These are phyloP conservation scores for Fusarium nelsonii DNA, from an alignment of 2,329 filamentous ascomycete species.

Conservation along the genomic window DNA sequence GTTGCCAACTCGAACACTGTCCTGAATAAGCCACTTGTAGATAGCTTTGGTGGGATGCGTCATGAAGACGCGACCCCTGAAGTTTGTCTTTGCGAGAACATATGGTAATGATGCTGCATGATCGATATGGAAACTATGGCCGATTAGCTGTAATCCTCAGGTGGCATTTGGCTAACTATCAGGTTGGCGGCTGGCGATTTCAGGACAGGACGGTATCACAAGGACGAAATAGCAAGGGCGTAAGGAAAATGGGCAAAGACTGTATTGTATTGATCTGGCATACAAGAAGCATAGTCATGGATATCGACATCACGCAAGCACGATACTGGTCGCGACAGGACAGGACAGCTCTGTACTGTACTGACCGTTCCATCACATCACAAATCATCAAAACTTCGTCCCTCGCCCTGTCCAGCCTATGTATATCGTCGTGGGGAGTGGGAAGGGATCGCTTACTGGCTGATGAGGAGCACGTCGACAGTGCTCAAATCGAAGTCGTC, in stretches of 20 bases:
- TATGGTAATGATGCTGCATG: conserved; percentile 99
- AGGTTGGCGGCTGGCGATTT: conserved; percentile 28
- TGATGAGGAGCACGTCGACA: conserved; percentile 96
- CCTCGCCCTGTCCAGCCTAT: conserved; percentile 49
- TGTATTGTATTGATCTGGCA: conserved; percentile 57
- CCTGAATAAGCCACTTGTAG: conserved; percentile 99
- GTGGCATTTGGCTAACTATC: conserved; percentile 21
- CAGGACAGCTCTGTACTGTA: not conserved
- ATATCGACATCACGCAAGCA: conserved; percentile 47
- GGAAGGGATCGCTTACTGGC: conserved; percentile 81
- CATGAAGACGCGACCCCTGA: conserved; percentile 97
- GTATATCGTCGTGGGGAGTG: conserved; percentile 39
- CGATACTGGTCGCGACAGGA: conserved; percentile 29
- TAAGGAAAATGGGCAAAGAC: conserved; percentile 45
- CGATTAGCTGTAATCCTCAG: conserved; percentile 45
- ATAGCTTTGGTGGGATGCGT: conserved; percentile 99
- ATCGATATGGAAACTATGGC: conserved; percentile 90
- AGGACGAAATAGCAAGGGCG: conserved; percentile 42
- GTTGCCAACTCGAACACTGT: conserved; percentile 90
- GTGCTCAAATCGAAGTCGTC: conserved; percentile 98
- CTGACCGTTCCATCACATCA: conserved; percentile 46
- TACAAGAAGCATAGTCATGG: conserved; percentile 47
- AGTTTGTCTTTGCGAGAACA: conserved; percentile 97
- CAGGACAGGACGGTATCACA: conserved; percentile 49
- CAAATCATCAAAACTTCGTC: conserved; percentile 43